phyloP scores from a whole-genome alignment of 2,329 filamentous ascomycete species.

The Fusarium brevicatenulatum region DNA sequence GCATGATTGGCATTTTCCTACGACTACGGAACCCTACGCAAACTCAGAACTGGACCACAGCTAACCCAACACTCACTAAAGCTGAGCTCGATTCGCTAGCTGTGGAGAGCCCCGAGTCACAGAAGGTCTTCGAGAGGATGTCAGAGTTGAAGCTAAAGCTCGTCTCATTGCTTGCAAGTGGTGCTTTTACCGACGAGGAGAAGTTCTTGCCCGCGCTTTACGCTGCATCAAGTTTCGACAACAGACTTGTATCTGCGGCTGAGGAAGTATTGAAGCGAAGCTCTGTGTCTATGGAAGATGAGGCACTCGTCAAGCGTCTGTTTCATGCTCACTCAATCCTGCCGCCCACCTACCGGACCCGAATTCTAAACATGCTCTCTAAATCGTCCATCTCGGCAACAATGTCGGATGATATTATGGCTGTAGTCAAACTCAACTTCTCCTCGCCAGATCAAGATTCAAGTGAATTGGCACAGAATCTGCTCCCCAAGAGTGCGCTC shows the following conservation, averaged over 20 bases:
- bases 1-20: constrained; percentile 81
- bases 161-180: constrained; percentile 80
- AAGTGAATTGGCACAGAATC: constrained; percentile 21
- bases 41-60: constrained; percentile 45
- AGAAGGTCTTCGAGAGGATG: constrained; percentile 60
- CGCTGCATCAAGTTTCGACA: constrained; percentile 84
- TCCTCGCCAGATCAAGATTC: constrained; percentile 46
- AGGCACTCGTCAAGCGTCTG: constrained; percentile 69
- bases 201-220: constrained; percentile 86
- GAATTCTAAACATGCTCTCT: constrained; percentile 78
- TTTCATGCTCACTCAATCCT: constrained; percentile 79
- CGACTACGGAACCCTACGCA: constrained; percentile 49
- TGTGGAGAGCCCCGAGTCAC: constrained; percentile 65
- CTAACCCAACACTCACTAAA: constrained; percentile 49
- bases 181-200: constrained; percentile 84
- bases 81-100: constrained; percentile 47
- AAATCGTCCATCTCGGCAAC: constrained; percentile 80
- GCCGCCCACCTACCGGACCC: constrained; percentile 78
- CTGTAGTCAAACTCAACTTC: constrained; percentile 75
- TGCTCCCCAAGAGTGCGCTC: constrained; percentile 64
- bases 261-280: constrained; percentile 89
- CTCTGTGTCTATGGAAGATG: constrained; percentile 77
- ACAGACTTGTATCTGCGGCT: constrained; percentile 81
- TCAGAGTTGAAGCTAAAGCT: constrained; percentile 65
- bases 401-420: constrained; percentile 73